Percentiles rank a stretch among this genome's conserved stretches.
phyloP scores from a whole-genome alignment of 2,329 filamentous ascomycete species.

The Gyromitra esculenta region DNA sequence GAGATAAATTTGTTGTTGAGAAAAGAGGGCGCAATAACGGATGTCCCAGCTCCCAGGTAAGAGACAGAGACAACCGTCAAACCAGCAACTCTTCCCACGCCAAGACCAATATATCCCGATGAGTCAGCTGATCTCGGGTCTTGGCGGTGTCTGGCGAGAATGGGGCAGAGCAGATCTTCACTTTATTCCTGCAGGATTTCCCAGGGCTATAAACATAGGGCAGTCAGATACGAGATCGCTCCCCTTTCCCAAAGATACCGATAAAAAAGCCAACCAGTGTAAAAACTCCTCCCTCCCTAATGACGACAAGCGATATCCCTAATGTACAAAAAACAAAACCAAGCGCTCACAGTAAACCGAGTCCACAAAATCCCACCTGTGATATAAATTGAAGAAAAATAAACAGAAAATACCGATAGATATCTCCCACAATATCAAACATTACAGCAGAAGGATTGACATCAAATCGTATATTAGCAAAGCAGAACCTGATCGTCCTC shows the following conservation, averaged over 20 bases:
- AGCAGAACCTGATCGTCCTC: constrained; percentile 46
- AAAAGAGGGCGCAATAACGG: constrained; percentile 21
- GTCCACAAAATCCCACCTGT: constrained; percentile 16
- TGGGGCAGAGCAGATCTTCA: background rate
- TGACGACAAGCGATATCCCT: background rate
- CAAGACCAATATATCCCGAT: constrained; percentile 20
- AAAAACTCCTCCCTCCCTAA: background rate
- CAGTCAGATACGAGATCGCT: background rate
- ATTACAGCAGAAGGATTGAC: constrained; percentile 12
- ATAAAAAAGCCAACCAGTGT: constrained; percentile 3
- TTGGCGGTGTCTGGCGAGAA: too few species aligned
- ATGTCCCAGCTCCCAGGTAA: constrained; percentile 30
- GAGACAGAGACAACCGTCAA: constrained; percentile 20
- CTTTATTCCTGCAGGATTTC: background rate
- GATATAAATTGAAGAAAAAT: background rate
- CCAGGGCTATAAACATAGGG: background rate
- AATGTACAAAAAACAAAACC: constrained; percentile 25
- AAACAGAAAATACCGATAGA: constrained; percentile 28
- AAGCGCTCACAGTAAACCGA: constrained; percentile 39
- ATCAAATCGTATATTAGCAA: constrained; percentile 17
- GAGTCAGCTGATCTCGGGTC: constrained; percentile 8
- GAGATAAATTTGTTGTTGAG: constrained; percentile 26
- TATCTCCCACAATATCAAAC: constrained; percentile 10
- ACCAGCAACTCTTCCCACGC: background rate
- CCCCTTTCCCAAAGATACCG: background rate